Evolutionary conservation across 2,329 filamentous ascomycete species (phyloP).

Genomic region (Fusarium beomiforme): DNA sequence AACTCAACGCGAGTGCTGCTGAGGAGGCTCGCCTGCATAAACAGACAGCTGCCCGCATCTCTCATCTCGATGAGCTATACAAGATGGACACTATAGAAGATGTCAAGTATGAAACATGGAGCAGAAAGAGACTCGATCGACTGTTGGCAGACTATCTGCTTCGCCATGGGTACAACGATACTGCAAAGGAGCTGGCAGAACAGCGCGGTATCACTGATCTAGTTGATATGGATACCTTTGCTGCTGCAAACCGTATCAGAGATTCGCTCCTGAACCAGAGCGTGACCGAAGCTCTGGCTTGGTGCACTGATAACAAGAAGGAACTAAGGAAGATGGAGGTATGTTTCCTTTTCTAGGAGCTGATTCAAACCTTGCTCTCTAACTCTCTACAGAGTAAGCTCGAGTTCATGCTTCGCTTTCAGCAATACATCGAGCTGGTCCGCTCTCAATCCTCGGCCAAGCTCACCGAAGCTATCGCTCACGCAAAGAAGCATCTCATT

Average conservation of each 20-base stretch:
- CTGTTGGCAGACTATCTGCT: slow-evolving; percentile 93
- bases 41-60: slow-evolving; percentile 79
- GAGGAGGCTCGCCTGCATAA: slow-evolving; percentile 82
- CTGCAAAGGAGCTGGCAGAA: slow-evolving; percentile 77
- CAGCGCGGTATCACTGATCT: slow-evolving; percentile 82
- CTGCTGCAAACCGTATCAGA: slow-evolving; percentile 81
- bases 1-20: slow-evolving; percentile 78
- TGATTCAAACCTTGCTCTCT: background rate
- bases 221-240: slow-evolving; percentile 90
- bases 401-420: slow-evolving; percentile 91
- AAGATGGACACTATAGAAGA: slow-evolving; percentile 84
- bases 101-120: slow-evolving; percentile 94
- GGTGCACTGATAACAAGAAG: slow-evolving; percentile 95
- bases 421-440: slow-evolving; percentile 94
- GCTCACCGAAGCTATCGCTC: slow-evolving; percentile 78
- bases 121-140: slow-evolving; percentile 80
- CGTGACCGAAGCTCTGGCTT: slow-evolving; percentile 82
- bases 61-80: slow-evolving; percentile 84
- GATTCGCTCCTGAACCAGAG: slow-evolving; percentile 75
- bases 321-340: slow-evolving; percentile 88
- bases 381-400: slow-evolving; percentile 73
- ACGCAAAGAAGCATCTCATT: slow-evolving; percentile 84
- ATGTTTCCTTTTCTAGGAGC: slow-evolving; percentile 42
- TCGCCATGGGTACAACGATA: slow-evolving; percentile 82
- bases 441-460: slow-evolving; percentile 71